Conservation (phyloP, 2,329 filamentous ascomycete genomes). For the Venturiaceae sp. region DNA sequence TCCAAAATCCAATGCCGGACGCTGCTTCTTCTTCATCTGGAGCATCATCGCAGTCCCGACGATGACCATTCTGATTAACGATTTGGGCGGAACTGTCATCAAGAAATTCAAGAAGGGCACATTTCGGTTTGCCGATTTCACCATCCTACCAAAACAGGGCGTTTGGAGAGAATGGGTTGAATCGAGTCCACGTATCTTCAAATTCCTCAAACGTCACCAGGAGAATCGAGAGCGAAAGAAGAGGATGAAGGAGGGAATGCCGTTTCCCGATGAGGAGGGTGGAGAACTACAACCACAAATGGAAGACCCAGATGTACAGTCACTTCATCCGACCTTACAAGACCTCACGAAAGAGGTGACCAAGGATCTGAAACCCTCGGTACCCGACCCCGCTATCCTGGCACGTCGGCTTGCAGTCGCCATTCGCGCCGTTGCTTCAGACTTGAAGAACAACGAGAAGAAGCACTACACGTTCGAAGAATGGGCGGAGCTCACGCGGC, state of each 20-base stretch:
- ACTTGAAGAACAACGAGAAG: constrained; percentile 47
- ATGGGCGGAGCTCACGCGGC: constrained; percentile 73
- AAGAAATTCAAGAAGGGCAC: constrained; percentile 53
- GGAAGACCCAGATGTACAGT: constrained; percentile 21
- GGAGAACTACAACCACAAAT: too few relatives aligned
- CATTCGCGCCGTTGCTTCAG: constrained; percentile 56
- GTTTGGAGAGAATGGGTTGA: constrained; percentile 43
- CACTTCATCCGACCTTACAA: not conserved
- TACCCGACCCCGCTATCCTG: constrained; percentile 44
- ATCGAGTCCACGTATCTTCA: constrained; percentile 33
- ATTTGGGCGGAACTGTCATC: constrained; percentile 77
- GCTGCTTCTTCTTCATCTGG: constrained; percentile 92
- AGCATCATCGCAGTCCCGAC: constrained; percentile 50
- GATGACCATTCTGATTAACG: constrained; percentile 45
- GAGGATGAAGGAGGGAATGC: constrained; percentile 39
- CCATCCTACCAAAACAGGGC: constrained; percentile 52
- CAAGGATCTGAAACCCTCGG: constrained; percentile 19
- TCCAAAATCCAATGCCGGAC: constrained; percentile 66
- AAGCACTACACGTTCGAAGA: constrained; percentile 71
- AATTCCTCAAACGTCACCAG: not conserved
- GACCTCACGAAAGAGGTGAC: not conserved
- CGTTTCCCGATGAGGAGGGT: constrained; percentile 16
- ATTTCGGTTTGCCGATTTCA: constrained; percentile 52
- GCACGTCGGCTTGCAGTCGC: constrained; percentile 55
- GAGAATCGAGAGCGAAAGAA: constrained; percentile 21